Evolutionary conservation across 2,329 filamentous ascomycete species (phyloP).

Genomic region (Neonectria ditissima): DNA sequence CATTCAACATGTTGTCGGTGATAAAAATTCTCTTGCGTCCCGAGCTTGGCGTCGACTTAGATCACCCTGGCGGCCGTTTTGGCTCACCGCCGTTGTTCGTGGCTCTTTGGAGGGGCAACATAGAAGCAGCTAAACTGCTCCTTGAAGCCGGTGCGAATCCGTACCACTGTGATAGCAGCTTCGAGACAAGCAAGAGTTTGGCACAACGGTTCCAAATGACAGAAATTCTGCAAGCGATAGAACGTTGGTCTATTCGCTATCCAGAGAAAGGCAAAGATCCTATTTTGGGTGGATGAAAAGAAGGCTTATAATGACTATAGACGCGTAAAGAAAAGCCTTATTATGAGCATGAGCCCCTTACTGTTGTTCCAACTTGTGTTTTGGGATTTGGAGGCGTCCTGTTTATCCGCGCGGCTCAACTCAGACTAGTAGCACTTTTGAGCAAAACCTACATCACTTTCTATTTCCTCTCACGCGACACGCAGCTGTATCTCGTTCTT

Average conservation of each 20-base stretch:
- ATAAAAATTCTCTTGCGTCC: slow-evolving; percentile 35
- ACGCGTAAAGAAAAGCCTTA: background rate
- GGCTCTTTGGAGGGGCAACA: slow-evolving; percentile 35
- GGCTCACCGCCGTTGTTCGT: slow-evolving; percentile 38
- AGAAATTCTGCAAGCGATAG: slow-evolving; percentile 13
- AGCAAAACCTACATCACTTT: slow-evolving; percentile 19
- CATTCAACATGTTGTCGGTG: slow-evolving; percentile 42
- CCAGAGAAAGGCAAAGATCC: background rate
- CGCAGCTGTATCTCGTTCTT: slow-evolving; percentile 31
- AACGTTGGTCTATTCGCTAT: background rate
- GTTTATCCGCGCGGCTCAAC: no score
- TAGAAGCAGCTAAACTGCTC: slow-evolving; percentile 38
- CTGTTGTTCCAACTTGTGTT: background rate
- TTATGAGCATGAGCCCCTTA: background rate
- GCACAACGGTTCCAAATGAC: background rate
- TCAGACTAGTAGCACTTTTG: slow-evolving; percentile 46
- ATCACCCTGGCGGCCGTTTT: slow-evolving; percentile 37
- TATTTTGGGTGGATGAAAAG: background rate
- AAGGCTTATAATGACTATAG: background rate
- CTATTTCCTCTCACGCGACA: slow-evolving; percentile 23
- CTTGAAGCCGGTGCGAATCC: slow-evolving; percentile 42
- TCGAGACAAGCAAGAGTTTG: slow-evolving; percentile 4
- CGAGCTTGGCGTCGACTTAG: slow-evolving; percentile 31
- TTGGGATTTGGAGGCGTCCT: no score
- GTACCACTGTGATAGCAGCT: background rate